phyloP scores from a whole-genome alignment of 768 basidiomycete genomes.

The Trametes cubensis region DNA sequence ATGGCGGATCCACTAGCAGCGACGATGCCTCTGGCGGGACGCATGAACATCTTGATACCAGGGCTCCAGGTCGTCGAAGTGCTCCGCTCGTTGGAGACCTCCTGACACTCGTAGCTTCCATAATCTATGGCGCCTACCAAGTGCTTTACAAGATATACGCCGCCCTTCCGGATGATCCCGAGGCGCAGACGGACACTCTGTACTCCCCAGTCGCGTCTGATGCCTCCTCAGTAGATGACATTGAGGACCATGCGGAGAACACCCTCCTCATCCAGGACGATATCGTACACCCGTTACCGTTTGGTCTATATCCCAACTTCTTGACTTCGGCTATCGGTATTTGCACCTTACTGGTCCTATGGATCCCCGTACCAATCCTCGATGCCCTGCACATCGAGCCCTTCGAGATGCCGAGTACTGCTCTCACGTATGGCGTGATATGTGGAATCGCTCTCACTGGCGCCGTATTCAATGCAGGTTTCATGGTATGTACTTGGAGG shows the following conservation, averaged over 20 bases:
- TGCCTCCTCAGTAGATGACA: constrained; percentile 30
- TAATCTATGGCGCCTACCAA: constrained; percentile 78
- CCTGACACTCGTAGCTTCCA: constrained; percentile 70
- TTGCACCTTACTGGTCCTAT: constrained; percentile 70
- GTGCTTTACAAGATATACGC: constrained; percentile 83
- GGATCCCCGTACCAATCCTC: constrained; percentile 78
- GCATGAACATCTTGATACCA: constrained; percentile 4
- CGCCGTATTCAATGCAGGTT: constrained; percentile 79
- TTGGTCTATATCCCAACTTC: constrained; percentile 84
- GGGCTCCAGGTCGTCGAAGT: constrained; percentile 27
- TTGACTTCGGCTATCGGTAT: constrained; percentile 81
- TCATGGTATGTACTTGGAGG: constrained; percentile 61
- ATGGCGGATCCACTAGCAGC: constrained; percentile 54
- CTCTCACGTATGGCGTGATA: constrained; percentile 52
- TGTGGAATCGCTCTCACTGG: constrained; percentile 71
- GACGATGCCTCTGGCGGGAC: constrained; percentile 12
- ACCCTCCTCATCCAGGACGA: constrained; percentile 31
- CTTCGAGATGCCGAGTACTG: constrained; percentile 65
- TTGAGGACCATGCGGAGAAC: constrained; percentile 28
- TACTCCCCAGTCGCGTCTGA: constrained; percentile 52
- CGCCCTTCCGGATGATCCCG: constrained; percentile 68
- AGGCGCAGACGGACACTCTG: constrained; percentile 43
- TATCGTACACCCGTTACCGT: constrained; percentile 63
- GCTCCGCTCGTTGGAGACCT: constrained; percentile 73
- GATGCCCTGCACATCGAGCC: constrained; percentile 65